Evolutionary conservation across 2,329 filamentous ascomycete species (phyloP).

Genomic region (Aureobasidium sp.): DNA sequence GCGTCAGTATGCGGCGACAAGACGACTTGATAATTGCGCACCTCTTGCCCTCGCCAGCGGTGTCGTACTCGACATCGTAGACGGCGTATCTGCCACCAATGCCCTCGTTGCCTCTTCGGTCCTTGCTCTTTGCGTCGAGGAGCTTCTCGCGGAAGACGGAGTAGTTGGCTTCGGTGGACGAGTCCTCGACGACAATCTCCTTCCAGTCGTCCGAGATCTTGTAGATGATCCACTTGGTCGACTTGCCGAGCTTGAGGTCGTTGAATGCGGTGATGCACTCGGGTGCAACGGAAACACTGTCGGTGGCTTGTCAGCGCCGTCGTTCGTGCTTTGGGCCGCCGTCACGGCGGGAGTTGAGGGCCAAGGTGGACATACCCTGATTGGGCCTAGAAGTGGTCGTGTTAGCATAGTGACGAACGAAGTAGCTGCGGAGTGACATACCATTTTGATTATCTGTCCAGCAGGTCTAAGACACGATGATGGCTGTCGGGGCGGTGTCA

Average conservation of each 20-base stretch:
- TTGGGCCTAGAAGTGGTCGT: constrained; percentile 30
- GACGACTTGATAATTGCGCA: background rate
- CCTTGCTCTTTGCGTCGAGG: constrained; percentile 64
- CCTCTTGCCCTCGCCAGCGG: constrained; percentile 65
- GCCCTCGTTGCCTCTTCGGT: constrained; percentile 51
- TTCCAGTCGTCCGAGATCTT: constrained; percentile 79
- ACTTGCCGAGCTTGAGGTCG: constrained; percentile 74
- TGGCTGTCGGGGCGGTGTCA: constrained; percentile 11
- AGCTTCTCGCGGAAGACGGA: constrained; percentile 70
- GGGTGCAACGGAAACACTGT: constrained; percentile 63
- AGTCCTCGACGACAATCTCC: constrained; percentile 73
- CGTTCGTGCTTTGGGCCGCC: constrained; percentile 6
- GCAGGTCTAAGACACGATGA: background rate
- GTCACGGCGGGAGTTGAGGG: constrained; percentile 14
- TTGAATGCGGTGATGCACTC: constrained; percentile 68
- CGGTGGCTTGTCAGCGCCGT: constrained; percentile 2
- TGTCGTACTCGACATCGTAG: constrained; percentile 75
- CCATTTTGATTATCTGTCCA: constrained; percentile 16
- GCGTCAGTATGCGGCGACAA: background rate
- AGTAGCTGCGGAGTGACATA: background rate
- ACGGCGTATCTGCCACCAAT: constrained; percentile 72
- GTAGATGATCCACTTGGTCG: constrained; percentile 77
- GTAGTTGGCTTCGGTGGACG: constrained; percentile 60
- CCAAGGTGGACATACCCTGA: constrained; percentile 34
- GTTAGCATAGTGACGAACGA: background rate